phyloP scores from a whole-genome alignment of 1,284 basidiomycete genomes.

The Leccinum pallidistipes region DNA sequence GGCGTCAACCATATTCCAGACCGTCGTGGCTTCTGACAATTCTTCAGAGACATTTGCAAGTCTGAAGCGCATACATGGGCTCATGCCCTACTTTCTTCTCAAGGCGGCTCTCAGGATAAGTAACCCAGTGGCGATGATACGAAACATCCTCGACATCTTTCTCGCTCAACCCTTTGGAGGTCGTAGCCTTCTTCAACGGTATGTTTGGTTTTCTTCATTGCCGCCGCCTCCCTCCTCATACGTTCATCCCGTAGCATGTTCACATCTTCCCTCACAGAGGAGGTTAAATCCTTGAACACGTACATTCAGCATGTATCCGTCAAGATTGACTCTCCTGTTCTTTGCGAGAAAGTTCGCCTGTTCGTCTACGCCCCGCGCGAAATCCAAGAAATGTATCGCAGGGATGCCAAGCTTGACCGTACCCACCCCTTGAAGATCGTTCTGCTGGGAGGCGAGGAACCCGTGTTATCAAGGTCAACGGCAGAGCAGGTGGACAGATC shows the following conservation, averaged over 20 bases:
- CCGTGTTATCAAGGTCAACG: constrained; percentile 71
- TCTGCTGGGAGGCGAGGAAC: constrained; percentile 79
- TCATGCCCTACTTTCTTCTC: constrained; percentile 98
- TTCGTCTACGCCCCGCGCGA: constrained; percentile 89
- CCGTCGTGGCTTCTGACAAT: constrained; percentile 91
- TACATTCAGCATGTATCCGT: constrained; percentile 86
- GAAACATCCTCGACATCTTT: constrained; percentile 90
- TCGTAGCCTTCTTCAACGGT: constrained; percentile 87
- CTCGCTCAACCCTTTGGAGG: constrained; percentile 98
- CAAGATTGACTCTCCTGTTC: constrained; percentile 84
- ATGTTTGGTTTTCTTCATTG: constrained; percentile 10
- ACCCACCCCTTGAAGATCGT: constrained; percentile 79
- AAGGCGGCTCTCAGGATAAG: constrained; percentile 91
- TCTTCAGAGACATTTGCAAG: constrained; percentile 88
- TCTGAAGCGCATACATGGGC: constrained; percentile 90
- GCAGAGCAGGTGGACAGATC: constrained; percentile 78
- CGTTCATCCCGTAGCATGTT: constrained; percentile 74
- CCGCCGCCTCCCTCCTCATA: constrained; percentile 12
- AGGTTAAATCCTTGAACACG: constrained; percentile 80
- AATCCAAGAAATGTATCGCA: constrained; percentile 80
- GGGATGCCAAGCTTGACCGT: constrained; percentile 65
- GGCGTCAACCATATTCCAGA: constrained; percentile 95
- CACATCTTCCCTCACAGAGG: constrained; percentile 87
- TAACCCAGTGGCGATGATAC: constrained; percentile 96
- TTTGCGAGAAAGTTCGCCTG: constrained; percentile 86